Percentiles rank a stretch among this genome's conserved stretches.
These are phyloP conservation scores for Candida verbasci DNA, from an alignment of 805 yeast genomes.

Conservation along the genomic window DNA sequence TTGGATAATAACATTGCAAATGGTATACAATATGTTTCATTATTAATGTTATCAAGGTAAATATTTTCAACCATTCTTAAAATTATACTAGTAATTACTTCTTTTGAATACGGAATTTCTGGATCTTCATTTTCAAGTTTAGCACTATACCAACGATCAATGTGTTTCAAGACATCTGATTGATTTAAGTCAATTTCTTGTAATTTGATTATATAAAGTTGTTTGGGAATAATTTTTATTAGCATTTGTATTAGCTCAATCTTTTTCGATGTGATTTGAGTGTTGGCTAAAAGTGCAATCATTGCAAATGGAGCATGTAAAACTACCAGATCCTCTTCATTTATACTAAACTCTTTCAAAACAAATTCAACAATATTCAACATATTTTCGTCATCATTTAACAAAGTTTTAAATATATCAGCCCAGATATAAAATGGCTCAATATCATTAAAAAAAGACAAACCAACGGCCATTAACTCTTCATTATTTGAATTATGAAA, in stretches of 20 bases:
- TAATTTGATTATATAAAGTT: conserved; percentile 38
- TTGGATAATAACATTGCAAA: no score
- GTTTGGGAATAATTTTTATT: conserved; percentile 54
- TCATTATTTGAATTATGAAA: conserved; percentile 22
- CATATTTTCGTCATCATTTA: conserved; percentile 16
- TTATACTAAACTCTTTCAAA: conserved; percentile 61
- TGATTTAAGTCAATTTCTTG: conserved; percentile 2
- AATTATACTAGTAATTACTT: no score
- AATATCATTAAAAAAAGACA: conserved; percentile 76
- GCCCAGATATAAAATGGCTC: conserved; percentile 81
- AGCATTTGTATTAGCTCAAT: conserved; percentile 38
- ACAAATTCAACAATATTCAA: conserved; percentile 49
- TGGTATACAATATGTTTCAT: no score
- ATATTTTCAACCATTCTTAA: no score
- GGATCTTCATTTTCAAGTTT: conserved; percentile 4
- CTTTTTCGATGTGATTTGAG: conserved; percentile 22
- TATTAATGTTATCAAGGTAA: no score
- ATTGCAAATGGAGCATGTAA: conserved; percentile 73
- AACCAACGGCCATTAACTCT: conserved; percentile 55
- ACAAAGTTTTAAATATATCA: conserved; percentile 44
- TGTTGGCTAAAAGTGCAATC: conserved; percentile 37
- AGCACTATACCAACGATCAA: conserved; percentile 16
- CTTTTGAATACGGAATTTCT: conserved; percentile 15
- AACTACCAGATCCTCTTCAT: conserved; percentile 81
- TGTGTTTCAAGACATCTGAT: conserved; percentile 11